Conservation (phyloP, 1,139 yeast species). For the Kurtzmaniella natalensis region DNA sequence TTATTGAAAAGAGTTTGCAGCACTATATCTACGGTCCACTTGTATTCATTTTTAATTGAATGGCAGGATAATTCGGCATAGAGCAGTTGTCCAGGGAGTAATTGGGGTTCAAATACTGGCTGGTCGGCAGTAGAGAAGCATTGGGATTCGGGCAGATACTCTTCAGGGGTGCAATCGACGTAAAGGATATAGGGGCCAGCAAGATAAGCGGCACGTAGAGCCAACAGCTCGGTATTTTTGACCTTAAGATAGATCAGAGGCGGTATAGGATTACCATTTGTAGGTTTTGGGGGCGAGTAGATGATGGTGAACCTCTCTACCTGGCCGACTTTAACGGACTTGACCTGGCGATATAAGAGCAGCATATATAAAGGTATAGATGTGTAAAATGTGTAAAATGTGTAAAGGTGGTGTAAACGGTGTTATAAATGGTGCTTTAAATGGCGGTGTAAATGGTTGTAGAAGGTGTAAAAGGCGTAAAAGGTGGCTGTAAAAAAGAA, state of each 20-base stretch:
- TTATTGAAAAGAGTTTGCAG: conserved; percentile 79
- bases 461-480: too few relatives aligned
- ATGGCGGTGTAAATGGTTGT: too few relatives aligned
- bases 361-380: too few relatives aligned
- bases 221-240: conserved; percentile 67
- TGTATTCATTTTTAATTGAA: conserved; percentile 37
- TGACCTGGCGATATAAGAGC: conserved; percentile 29
- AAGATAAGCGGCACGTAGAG: conserved; percentile 81
- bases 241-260: conserved; percentile 55
- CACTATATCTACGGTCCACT: conserved; percentile 82
- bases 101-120: conserved; percentile 64
- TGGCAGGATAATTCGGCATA: conserved; percentile 43
- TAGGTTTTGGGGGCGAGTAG: conserved; percentile 23
- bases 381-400: too few relatives aligned
- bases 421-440: too few relatives aligned
- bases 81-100: conserved; percentile 58
- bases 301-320: conserved; percentile 30
- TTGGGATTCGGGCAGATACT: conserved; percentile 51
- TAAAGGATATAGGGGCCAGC: conserved; percentile 90
- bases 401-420: too few relatives aligned
- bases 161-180: conserved; percentile 70
- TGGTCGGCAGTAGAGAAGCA: conserved; percentile 66
- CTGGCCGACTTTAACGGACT: conserved; percentile 36
- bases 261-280: conserved; percentile 15
- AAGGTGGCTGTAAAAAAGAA: too few relatives aligned